Evolutionary conservation across 2,329 filamentous ascomycete species (phyloP), one percentile per base, ranked within the genome.

Genomic region (Ceratocystis lukuohia): DNA sequence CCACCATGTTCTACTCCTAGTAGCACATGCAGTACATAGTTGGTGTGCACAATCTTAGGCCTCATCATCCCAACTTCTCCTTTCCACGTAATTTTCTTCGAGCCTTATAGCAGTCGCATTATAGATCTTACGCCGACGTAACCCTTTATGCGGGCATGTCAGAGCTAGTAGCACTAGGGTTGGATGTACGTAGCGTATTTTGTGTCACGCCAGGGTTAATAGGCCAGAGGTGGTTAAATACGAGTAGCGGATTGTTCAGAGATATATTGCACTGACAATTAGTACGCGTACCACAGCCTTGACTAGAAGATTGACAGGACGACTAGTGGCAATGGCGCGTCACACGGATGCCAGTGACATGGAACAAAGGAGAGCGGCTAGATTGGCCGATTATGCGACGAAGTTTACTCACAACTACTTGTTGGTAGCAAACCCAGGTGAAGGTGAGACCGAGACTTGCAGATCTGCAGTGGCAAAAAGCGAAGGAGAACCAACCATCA

Each of bases 391-490:
- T 20, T 5, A 50, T 50, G 46, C 46, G 46, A 50, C n/a, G n/a
- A 8, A 8, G 6, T 33, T 33, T 20, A 8, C n/a, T 50, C 7
- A n/a, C 10, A 41, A 4, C 37, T 41, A 41, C 37, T 12, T 41
- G 37, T 8, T 41, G 10, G 37, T 12, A 12, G 37, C 37, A 41
- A 41, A 12, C 10, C 37, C 28, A 37, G 33, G 22, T 56, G 22
- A 53, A 8, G 28, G 28, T 30, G 50, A 25, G 20, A 56, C 50
- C n/a, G 25, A 25, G 56, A 17, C 56, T 17, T 37, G 56, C 28
- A 59, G 56, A 59, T 59, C 56, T 59, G 56, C 56, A 59, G 56
- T 59, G 56, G 56, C 56, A 59, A 59, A 59, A 59, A 22, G 28
- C 28, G 28, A 30, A 59, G 6, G 56, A 33, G 56, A 33, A 28